phyloP scores from a whole-genome alignment of 768 basidiomycete species.

The Xerocomus brunneocitrinus region DNA sequence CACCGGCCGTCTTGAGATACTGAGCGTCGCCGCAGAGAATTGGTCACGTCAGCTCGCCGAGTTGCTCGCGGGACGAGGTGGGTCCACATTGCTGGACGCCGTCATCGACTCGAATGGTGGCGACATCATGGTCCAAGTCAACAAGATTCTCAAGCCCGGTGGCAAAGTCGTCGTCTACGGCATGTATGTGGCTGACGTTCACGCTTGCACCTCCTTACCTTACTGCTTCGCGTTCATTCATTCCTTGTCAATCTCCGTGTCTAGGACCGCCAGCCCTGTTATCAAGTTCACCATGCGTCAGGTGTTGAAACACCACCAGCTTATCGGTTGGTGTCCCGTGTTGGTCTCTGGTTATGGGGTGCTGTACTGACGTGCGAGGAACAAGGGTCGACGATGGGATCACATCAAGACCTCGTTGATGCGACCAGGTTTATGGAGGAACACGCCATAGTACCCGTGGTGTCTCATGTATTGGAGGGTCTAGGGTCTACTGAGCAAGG shows the following conservation, averaged over 20 bases:
- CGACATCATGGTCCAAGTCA: constrained; percentile 50
- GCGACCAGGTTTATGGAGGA: constrained; percentile 66
- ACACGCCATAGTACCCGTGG: constrained; percentile 64
- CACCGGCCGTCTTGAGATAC: neutral
- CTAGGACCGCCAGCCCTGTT: constrained; percentile 57
- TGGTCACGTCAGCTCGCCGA: constrained; percentile 49
- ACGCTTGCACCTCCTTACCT: neutral
- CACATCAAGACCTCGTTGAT: constrained; percentile 63
- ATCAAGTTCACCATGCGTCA: constrained; percentile 74
- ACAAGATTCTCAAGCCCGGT: constrained; percentile 50
- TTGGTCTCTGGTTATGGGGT: constrained; percentile 1
- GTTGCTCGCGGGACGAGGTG: constrained; percentile 35
- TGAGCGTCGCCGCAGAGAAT: constrained; percentile 32
- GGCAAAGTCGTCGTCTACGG: constrained; percentile 63
- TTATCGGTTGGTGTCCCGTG: constrained; percentile 51
- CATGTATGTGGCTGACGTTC: constrained; percentile 38
- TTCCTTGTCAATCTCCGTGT: constrained; percentile 10
- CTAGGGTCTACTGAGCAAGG: constrained; percentile 62
- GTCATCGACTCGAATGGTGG: constrained; percentile 72
- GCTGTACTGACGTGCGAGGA: constrained; percentile 13
- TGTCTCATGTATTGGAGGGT: constrained; percentile 67
- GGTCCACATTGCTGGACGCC: constrained; percentile 41
- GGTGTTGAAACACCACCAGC: constrained; percentile 67
- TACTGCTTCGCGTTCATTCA: constrained; percentile 1
- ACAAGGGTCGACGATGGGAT: constrained; percentile 82